Evolutionary conservation across 768 basidiomycete species (phyloP).

Genomic region (Tylopilus rubrobrunneus): DNA sequence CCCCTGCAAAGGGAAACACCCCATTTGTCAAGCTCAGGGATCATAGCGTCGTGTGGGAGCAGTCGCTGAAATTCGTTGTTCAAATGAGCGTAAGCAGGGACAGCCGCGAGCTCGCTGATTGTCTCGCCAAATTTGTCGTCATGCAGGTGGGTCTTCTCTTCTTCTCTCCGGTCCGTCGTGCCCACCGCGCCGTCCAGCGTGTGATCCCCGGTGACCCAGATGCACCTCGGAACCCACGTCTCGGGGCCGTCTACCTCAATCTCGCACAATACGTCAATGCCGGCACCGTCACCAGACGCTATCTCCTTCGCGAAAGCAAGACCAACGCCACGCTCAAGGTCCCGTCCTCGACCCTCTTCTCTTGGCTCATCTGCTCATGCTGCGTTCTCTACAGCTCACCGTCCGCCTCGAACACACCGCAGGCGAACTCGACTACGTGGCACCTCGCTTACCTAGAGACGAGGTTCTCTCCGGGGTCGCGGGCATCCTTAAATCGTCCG

Average conservation of each 20-base stretch:
- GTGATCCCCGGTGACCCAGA: slow-evolving; percentile 54
- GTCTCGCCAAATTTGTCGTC: slow-evolving; percentile 63
- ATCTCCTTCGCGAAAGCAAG: slow-evolving; percentile 68
- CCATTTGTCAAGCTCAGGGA: slow-evolving; percentile 56
- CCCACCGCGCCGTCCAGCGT: slow-evolving; percentile 34
- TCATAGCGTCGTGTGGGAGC: slow-evolving; percentile 62
- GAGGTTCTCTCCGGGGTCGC: slow-evolving; percentile 70
- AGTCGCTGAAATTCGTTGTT: slow-evolving; percentile 52
- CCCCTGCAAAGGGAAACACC: slow-evolving; percentile 58
- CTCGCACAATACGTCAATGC: slow-evolving; percentile 70
- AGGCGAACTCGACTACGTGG: slow-evolving; percentile 52
- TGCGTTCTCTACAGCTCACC: slow-evolving; percentile 42
- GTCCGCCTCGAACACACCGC: slow-evolving; percentile 52
- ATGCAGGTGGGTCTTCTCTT: slow-evolving; percentile 39
- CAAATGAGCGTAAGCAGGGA: slow-evolving; percentile 60
- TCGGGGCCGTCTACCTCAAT: slow-evolving; percentile 67
- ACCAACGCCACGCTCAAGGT: slow-evolving; percentile 79
- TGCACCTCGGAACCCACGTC: slow-evolving; percentile 52
- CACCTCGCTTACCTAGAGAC: slow-evolving; percentile 66
- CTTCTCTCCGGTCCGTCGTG: neutral
- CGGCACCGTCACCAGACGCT: slow-evolving; percentile 55
- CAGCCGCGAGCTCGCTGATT: slow-evolving; percentile 42
- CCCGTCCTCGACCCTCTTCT: neutral
- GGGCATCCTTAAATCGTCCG: slow-evolving; percentile 52
- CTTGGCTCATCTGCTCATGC: neutral